These are phyloP conservation scores for Veloporphyrellus conicus DNA, from an alignment of 1,284 basidiomycete genomes.

Conservation along the genomic window DNA sequence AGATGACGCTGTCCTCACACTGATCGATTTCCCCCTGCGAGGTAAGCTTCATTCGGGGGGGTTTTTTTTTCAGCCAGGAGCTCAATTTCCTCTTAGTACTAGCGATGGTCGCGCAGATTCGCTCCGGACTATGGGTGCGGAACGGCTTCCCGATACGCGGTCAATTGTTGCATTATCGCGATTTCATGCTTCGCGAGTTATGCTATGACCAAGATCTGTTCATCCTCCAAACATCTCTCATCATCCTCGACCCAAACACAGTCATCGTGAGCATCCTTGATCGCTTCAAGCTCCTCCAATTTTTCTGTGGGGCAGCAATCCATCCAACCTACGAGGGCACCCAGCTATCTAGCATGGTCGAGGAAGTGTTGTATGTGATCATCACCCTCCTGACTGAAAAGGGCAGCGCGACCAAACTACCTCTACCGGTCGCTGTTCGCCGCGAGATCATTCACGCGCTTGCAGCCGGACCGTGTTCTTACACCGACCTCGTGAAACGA, in stretches of 20 bases:
- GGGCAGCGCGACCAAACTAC: conserved; percentile 69
- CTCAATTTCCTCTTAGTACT: conserved; percentile 52
- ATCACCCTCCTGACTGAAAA: conserved; percentile 86
- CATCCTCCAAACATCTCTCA: conserved; percentile 82
- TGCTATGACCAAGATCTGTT: conserved; percentile 97
- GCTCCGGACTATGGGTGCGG: conserved; percentile 94
- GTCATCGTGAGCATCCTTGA: conserved; percentile 86
- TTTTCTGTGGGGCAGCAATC: conserved; percentile 65
- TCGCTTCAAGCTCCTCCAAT: conserved; percentile 78
- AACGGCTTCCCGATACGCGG: conserved; percentile 95
- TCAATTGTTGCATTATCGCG: conserved; percentile 95
- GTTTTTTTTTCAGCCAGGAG: not conserved
- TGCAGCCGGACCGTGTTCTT: conserved; percentile 83
- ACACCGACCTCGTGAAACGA: conserved; percentile 88
- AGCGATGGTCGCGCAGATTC: conserved; percentile 89
- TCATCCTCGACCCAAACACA: conserved; percentile 74
- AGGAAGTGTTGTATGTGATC: conserved; percentile 87
- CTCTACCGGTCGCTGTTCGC: conserved; percentile 64
- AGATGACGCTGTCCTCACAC: conserved; percentile 60
- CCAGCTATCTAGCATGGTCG: conserved; percentile 82
- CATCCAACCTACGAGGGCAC: conserved; percentile 64
- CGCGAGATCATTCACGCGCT: conserved; percentile 90
- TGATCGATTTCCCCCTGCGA: conserved; percentile 83
- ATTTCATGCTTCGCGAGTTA: conserved; percentile 91
- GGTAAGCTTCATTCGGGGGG: conserved; percentile 48